Conservation (phyloP, 352 stramenopile species). For the Globisporangium splendens region DNA sequence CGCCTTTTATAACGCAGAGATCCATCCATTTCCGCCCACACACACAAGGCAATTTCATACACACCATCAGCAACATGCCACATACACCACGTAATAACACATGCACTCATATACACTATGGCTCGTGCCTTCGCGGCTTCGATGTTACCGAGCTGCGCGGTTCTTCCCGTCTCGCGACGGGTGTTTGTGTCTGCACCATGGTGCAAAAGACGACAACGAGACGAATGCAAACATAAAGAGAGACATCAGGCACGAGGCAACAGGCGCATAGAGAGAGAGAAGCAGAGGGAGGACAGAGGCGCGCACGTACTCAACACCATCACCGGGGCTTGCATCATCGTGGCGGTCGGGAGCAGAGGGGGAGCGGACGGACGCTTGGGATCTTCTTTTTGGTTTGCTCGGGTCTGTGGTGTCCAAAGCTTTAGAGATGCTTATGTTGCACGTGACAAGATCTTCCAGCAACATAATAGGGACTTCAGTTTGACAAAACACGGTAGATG, state of each 20-base stretch:
- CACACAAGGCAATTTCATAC: no score
- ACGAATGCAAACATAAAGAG: not conserved
- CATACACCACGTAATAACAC: not conserved
- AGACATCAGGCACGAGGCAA: no score
- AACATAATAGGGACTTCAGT: not conserved
- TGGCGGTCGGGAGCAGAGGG: slow-evolving; percentile 9
- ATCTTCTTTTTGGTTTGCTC: slow-evolving; percentile 13
- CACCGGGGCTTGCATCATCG: slow-evolving; percentile 89
- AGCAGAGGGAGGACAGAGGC: not conserved
- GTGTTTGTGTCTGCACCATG: slow-evolving; percentile 97
- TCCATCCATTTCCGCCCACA: not conserved
- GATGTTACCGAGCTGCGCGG: slow-evolving; percentile 98
- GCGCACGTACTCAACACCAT: slow-evolving; percentile 93
- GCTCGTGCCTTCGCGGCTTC: slow-evolving; percentile 87
- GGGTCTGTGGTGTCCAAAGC: slow-evolving; percentile 15
- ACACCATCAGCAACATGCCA: not conserved
- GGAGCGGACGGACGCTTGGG: slow-evolving; percentile 1
- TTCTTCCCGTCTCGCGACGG: slow-evolving; percentile 96
- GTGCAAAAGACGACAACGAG: not conserved
- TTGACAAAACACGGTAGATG: not conserved
- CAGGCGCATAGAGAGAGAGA: slow-evolving; percentile 1
- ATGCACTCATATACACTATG: not conserved
- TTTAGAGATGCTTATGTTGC: slow-evolving; percentile 9
- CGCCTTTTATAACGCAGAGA: slow-evolving; percentile 36
- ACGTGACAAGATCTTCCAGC: not conserved